phyloP scores from a whole-genome alignment of 768 basidiomycete genomes.

The Lactifluus rugatus region DNA sequence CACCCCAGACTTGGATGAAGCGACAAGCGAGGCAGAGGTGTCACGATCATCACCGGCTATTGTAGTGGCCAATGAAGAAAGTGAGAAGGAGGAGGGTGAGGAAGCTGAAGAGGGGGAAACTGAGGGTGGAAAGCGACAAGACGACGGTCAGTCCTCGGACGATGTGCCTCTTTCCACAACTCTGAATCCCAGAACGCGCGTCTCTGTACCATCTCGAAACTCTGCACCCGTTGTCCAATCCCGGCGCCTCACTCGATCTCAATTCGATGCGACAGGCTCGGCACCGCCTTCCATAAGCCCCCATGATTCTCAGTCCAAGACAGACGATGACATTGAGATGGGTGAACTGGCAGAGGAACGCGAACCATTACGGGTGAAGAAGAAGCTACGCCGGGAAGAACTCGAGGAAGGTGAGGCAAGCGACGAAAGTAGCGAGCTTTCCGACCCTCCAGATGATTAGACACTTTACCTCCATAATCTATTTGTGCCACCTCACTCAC shows the following conservation, averaged over 20 bases:
- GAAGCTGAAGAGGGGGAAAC: slow-evolving; percentile 36
- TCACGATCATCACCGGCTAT: slow-evolving; percentile 44
- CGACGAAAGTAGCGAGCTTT: slow-evolving; percentile 67
- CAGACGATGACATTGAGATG: slow-evolving; percentile 74
- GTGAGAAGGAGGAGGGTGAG: slow-evolving; percentile 26
- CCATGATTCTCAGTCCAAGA: slow-evolving; percentile 16
- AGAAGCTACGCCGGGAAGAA: slow-evolving; percentile 51
- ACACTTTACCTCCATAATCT: neutral
- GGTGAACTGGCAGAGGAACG: slow-evolving; percentile 78
- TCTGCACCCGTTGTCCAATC: slow-evolving; percentile 18
- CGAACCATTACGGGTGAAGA: slow-evolving; percentile 40
- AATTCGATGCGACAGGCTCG: slow-evolving; percentile 8
- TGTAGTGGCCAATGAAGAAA: slow-evolving; percentile 29
- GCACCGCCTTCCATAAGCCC: slow-evolving; percentile 17
- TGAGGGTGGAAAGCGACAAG: slow-evolving; percentile 33
- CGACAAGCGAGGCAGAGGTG: slow-evolving; percentile 20
- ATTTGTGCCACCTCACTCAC: slow-evolving; percentile 9
- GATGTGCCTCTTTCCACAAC: slow-evolving; percentile 24
- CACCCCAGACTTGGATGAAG: slow-evolving; percentile 13
- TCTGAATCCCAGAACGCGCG: slow-evolving; percentile 27
- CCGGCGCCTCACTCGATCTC: neutral
- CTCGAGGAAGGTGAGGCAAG: slow-evolving; percentile 83
- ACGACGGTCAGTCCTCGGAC: slow-evolving; percentile 26
- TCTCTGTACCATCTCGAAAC: slow-evolving; percentile 27
- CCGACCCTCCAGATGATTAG: slow-evolving; percentile 58